phyloP scores from a whole-genome alignment of 345 rosid genomes.

The Anacardium occidentale region DNA sequence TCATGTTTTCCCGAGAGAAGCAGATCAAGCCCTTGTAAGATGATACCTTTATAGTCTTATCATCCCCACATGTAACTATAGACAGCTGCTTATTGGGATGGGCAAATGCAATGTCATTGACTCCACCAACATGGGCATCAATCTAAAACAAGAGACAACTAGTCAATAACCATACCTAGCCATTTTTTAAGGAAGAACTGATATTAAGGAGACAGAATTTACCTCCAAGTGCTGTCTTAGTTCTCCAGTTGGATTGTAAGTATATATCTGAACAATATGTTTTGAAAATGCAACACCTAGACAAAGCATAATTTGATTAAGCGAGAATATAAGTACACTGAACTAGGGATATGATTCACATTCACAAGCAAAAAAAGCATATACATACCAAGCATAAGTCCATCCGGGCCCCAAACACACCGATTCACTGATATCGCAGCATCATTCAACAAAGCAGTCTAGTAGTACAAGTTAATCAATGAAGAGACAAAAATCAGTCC shows the following conservation, averaged over 20 bases:
- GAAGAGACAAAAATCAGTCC: background rate
- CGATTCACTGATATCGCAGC: constrained; percentile 58
- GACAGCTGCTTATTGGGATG: constrained; percentile 52
- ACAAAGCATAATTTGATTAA: constrained; percentile 1
- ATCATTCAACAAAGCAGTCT: constrained; percentile 59
- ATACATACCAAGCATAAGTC: constrained; percentile 52
- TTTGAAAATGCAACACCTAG: constrained; percentile 81
- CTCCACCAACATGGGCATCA: constrained; percentile 67
- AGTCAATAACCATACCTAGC: constrained; percentile 7
- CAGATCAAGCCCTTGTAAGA: background rate
- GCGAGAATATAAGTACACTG: background rate
- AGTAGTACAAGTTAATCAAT: background rate
- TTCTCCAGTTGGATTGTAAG: constrained; percentile 51
- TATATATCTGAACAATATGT: constrained; percentile 71
- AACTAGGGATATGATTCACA: background rate
- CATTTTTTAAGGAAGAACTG: background rate
- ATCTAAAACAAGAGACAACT: constrained; percentile 37
- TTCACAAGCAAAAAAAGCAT: background rate
- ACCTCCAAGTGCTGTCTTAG: constrained; percentile 59
- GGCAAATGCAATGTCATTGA: constrained; percentile 62
- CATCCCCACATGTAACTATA: constrained; percentile 65
- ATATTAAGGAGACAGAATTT: constrained; percentile 7
- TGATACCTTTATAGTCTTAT: constrained; percentile 57
- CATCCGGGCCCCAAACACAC: constrained; percentile 67
- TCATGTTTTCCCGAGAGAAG: background rate